Base-by-base conservation (phyloP, 78 protist genomes). In the Dictyostelium purpureum region DNA sequence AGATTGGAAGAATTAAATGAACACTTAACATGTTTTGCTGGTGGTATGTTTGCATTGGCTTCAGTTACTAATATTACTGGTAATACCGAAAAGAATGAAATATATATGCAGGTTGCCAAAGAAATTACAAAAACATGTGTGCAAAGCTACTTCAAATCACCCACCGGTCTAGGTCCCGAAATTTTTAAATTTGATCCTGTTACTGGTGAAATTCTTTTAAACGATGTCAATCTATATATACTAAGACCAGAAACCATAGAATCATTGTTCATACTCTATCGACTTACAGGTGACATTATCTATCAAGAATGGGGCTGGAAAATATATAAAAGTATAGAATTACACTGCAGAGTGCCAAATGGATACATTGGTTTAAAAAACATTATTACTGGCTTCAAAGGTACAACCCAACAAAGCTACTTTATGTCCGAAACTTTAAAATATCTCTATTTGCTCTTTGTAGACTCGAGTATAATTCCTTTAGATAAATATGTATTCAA, bases 371-470 rank as follows among this genome's bases (percentile, higher is more conserved):
- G 96, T 59, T 24, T 96, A 1, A 16, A 76, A 6, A 38, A 88
- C 66, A 95, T 96, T 0, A 38, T 18, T 14, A 69, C 35, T 40
- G n/a, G 11, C 0, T 40, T 54, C 56, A 10, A n/a, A 2, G 83
- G 85, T 0, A 90, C 82, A 24, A 16, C 18, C 21, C 90, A 87
- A 96, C 96, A 95, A 79, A 61, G 93, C 18, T 98, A 94, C 89
- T 97, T 87, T 76, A 47, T 98, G 35, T 97, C 99, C 16, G 99
- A 98, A 83, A 97, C 99, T 2, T 61, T 97, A 47, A 97, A 97
- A 90, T 97, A 97, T 51, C 49, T 97, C n/a, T 94, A 65, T 18
- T 70, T 97, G 35, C 71, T 96, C n/a, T 97, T 96, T 52, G 14
- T 78, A 43, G 90, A 74, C 56, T 96, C 97, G 18, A 66, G 83